phyloP scores from a whole-genome alignment of 2,329 filamentous ascomycete species.

The Aureobasidium sp. region DNA sequence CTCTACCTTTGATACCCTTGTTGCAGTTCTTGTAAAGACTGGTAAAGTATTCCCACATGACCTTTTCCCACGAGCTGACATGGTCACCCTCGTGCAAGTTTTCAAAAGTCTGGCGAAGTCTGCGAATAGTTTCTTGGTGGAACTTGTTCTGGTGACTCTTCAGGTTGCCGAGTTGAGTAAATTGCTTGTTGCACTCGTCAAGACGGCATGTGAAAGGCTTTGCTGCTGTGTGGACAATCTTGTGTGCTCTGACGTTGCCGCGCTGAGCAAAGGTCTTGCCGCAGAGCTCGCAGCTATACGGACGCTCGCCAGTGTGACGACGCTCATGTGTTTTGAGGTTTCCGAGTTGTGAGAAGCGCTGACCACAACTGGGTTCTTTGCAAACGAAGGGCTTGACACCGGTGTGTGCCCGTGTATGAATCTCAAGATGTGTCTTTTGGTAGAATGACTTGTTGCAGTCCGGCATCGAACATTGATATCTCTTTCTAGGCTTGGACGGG shows the following conservation, averaged over 20 bases:
- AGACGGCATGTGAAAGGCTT: slow-evolving; percentile 77
- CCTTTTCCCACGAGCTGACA: slow-evolving; percentile 61
- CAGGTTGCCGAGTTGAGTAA: slow-evolving; percentile 84
- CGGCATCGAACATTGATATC: slow-evolving; percentile 65
- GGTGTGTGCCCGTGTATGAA: slow-evolving; percentile 80
- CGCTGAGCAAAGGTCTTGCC: slow-evolving; percentile 77
- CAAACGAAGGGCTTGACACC: slow-evolving; percentile 84
- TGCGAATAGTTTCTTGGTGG: slow-evolving; percentile 64
- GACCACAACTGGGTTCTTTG: slow-evolving; percentile 62
- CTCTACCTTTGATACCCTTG: slow-evolving; percentile 94
- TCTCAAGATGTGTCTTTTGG: slow-evolving; percentile 89
- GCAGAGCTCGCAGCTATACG: slow-evolving; percentile 71
- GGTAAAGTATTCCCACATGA: slow-evolving; percentile 77
- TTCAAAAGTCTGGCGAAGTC: slow-evolving; percentile 63
- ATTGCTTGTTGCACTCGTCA: slow-evolving; percentile 77
- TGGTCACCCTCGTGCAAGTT: slow-evolving; percentile 52
- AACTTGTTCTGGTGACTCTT: slow-evolving; percentile 97
- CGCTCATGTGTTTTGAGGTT: slow-evolving; percentile 90
- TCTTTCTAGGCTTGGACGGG: slow-evolving; percentile 43
- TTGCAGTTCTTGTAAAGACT: slow-evolving; percentile 95
- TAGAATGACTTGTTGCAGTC: slow-evolving; percentile 75
- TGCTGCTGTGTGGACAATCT: slow-evolving; percentile 66
- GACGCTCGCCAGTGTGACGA: slow-evolving; percentile 78
- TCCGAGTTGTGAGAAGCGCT: slow-evolving; percentile 79
- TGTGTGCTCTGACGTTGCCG: slow-evolving; percentile 77